Conservation (phyloP, 208 protist genomes). For the Trypanosoma lewisi region DNA sequence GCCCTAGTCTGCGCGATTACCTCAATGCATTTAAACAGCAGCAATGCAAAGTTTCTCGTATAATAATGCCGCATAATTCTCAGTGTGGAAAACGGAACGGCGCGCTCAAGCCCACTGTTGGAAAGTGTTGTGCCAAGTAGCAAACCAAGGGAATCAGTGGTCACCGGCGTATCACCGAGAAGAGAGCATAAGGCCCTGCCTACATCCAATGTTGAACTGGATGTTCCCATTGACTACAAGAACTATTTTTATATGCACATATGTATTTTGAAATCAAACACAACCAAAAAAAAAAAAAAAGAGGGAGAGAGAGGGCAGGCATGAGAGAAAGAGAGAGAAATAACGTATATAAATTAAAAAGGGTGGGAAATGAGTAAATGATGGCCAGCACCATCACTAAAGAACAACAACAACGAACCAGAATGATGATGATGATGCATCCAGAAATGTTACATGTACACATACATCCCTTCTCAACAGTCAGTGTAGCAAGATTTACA, state of each 20-base stretch:
- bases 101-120: slow-evolving; percentile 39
- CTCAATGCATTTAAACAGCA: slow-evolving; percentile 71
- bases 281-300: slow-evolving; percentile 21
- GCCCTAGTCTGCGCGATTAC: slow-evolving; percentile 41
- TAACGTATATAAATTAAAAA: too few relatives aligned
- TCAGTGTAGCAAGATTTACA: background rate
- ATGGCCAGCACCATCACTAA: too few relatives aligned
- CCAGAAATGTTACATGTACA: too few relatives aligned
- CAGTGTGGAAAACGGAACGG: slow-evolving; percentile 47
- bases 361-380: too few relatives aligned
- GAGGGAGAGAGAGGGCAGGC: too few relatives aligned
- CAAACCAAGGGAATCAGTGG: slow-evolving; percentile 29
- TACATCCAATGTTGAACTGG: slow-evolving; percentile 57
- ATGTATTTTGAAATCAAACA: background rate
- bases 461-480: too few relatives aligned
- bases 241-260: slow-evolving; percentile 6
- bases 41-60: slow-evolving; percentile 75
- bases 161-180: slow-evolving; percentile 24
- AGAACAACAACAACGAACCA: too few relatives aligned
- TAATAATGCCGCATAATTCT: slow-evolving; percentile 73
- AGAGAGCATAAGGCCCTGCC: slow-evolving; percentile 41
- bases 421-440: too few relatives aligned
- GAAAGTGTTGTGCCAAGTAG: slow-evolving; percentile 45
- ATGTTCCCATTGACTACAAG: slow-evolving; percentile 57
- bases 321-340: too few relatives aligned